phyloP scores from a whole-genome alignment of 441 rosid species.

The Populus hybrid region DNA sequence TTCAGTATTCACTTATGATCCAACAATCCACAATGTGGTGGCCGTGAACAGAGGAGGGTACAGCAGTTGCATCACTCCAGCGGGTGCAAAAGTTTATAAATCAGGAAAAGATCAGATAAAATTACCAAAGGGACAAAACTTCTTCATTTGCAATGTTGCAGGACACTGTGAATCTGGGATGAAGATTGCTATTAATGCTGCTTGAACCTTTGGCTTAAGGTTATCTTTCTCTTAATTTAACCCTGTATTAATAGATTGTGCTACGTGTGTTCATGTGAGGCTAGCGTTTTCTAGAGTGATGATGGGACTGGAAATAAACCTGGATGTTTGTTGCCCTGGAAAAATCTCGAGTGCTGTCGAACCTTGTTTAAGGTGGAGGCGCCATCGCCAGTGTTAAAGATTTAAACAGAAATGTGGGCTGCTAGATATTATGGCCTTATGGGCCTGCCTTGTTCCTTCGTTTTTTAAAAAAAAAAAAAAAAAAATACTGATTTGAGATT shows the following conservation, averaged over 20 bases:
- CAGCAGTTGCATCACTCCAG: conserved; percentile 31
- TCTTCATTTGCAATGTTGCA: conserved; percentile 37
- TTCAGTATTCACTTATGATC: conserved; percentile 47
- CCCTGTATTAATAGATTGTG: background rate
- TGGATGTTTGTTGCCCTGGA: background rate
- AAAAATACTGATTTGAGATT: no score
- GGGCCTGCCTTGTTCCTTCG: background rate
- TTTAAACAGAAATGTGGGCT: background rate
- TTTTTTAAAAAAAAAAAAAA: no score
- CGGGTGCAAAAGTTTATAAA: conserved; percentile 28
- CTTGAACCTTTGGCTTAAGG: background rate
- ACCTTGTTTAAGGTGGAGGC: background rate
- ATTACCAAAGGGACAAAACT: conserved; percentile 41
- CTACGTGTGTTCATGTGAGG: background rate
- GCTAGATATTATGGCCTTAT: background rate
- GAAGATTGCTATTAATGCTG: conserved; percentile 48
- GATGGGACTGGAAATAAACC: background rate
- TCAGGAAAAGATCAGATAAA: conserved; percentile 44
- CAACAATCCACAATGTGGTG: conserved; percentile 41
- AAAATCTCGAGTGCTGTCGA: background rate
- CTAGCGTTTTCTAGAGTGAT: background rate
- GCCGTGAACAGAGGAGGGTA: conserved; percentile 32
- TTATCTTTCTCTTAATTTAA: no score
- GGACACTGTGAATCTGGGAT: conserved; percentile 48
- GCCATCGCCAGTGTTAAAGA: background rate